These are phyloP conservation scores for Suillus occidentalis DNA, from an alignment of 768 basidiomycete species.

Conservation along the genomic window DNA sequence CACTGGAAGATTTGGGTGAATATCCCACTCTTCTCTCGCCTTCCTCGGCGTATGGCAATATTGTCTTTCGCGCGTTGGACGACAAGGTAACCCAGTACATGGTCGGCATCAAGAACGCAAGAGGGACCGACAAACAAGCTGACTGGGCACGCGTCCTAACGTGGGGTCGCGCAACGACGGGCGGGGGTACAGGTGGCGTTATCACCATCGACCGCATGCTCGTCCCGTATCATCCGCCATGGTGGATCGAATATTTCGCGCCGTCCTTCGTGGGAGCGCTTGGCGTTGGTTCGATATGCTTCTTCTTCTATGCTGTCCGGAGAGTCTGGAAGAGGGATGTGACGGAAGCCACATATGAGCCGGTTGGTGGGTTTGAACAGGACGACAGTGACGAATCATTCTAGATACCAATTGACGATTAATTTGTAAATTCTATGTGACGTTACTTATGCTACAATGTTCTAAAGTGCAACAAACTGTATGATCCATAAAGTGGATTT, in stretches of 20 bases:
- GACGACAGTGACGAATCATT: conserved; percentile 42
- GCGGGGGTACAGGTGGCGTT: conserved; percentile 79
- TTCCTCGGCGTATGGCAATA: conserved; percentile 70
- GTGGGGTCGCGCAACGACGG: conserved; percentile 78
- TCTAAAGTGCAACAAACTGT: not conserved
- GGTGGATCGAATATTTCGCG: conserved; percentile 78
- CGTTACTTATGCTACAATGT: conserved; percentile 9
- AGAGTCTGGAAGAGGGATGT: conserved; percentile 71
- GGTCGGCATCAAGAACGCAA: conserved; percentile 72
- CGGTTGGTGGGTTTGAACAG: conserved; percentile 74
- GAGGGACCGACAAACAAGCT: conserved; percentile 58
- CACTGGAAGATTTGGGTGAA: conserved; percentile 66
- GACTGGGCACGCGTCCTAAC: conserved; percentile 67
- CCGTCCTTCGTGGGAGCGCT: conserved; percentile 61
- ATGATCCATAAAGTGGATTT: not conserved
- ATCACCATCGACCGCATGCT: conserved; percentile 84
- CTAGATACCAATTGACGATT: conserved; percentile 2
- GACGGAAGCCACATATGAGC: conserved; percentile 88
- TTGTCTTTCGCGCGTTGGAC: conserved; percentile 66
- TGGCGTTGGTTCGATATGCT: conserved; percentile 60
- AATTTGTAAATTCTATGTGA: conserved; percentile 21
- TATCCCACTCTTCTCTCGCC: conserved; percentile 79
- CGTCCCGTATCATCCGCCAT: conserved; percentile 81
- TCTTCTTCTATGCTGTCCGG: conserved; percentile 73
- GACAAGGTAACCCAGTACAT: conserved; percentile 49